These are phyloP conservation scores for Gyromitra esculenta DNA, from an alignment of 2,329 filamentous ascomycete species.

Conservation along the genomic window DNA sequence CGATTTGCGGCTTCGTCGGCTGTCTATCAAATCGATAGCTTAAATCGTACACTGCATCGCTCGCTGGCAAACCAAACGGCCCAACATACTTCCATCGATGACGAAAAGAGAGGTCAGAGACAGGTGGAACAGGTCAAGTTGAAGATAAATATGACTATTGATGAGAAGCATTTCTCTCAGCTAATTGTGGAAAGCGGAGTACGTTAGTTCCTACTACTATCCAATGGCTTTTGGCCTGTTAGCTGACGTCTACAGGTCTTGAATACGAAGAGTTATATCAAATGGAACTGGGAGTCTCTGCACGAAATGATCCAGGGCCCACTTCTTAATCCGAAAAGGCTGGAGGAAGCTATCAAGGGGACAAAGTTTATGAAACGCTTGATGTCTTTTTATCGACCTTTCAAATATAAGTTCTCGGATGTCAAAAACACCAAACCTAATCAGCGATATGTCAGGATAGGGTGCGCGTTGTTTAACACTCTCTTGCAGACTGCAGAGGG, in stretches of 20 bases:
- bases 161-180: slow-evolving; percentile 71
- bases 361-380: slow-evolving; percentile 97
- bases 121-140: slow-evolving; percentile 66
- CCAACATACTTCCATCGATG: slow-evolving; percentile 60
- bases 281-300: slow-evolving; percentile 98
- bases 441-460: slow-evolving; percentile 90
- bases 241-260: slow-evolving; percentile 70
- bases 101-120: slow-evolving; percentile 60
- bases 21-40: slow-evolving; percentile 97
- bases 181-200: slow-evolving; percentile 64
- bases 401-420: slow-evolving; percentile 94
- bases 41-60: slow-evolving; percentile 89
- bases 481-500: slow-evolving; percentile 87
- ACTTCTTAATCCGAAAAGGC: slow-evolving; percentile 84
- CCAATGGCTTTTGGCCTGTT: slow-evolving; percentile 1
- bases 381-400: slow-evolving; percentile 93
- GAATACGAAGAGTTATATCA: slow-evolving; percentile 86
- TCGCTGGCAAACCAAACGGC: slow-evolving; percentile 65
- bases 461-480: slow-evolving; percentile 86
- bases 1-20: slow-evolving; percentile 86
- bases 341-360: slow-evolving; percentile 92
- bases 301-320: slow-evolving; percentile 91
- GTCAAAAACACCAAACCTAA: slow-evolving; percentile 90
- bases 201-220: slow-evolving; percentile 1
- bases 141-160: slow-evolving; percentile 70